phyloP scores from a whole-genome alignment of 768 basidiomycete species.

The Mycena amicta region DNA sequence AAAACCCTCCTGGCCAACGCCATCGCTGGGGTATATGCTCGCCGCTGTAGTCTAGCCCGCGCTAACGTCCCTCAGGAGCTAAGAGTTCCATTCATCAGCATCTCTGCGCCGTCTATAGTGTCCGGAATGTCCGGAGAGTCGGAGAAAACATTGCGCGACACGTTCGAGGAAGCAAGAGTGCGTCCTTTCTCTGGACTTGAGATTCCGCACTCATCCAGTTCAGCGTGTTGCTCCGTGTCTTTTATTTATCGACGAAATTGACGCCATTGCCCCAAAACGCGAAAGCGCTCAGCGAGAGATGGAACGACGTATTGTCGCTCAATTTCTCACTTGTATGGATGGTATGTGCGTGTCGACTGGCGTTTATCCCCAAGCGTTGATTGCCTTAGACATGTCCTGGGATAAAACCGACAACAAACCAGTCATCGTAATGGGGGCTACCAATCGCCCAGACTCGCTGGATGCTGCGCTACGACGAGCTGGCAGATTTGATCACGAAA shows the following conservation, averaged over 20 bases:
- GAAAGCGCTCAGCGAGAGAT: slow-evolving; percentile 98
- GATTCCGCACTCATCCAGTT: background rate
- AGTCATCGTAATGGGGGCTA: slow-evolving; percentile 93
- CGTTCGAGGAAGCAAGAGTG: slow-evolving; percentile 96
- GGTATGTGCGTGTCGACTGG: slow-evolving; percentile 60
- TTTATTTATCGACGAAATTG: slow-evolving; percentile 96
- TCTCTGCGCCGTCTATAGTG: slow-evolving; percentile 95
- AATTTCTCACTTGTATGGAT: slow-evolving; percentile 98
- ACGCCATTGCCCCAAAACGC: slow-evolving; percentile 95
- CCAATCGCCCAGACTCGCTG: slow-evolving; percentile 92
- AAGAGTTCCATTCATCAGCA: slow-evolving; percentile 87
- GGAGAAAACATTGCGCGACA: slow-evolving; percentile 93
- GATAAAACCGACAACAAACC: slow-evolving; percentile 92
- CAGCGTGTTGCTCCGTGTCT: slow-evolving; percentile 91
- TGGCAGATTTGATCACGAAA: slow-evolving; percentile 96
- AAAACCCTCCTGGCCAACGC: slow-evolving; percentile 95
- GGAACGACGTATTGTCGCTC: slow-evolving; percentile 96
- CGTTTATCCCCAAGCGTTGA: no score
- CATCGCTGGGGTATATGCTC: slow-evolving; percentile 80
- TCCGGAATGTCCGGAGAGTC: slow-evolving; percentile 99
- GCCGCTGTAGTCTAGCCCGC: background rate
- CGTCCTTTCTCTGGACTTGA: background rate
- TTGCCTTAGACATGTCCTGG: slow-evolving; percentile 82
- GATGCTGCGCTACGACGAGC: slow-evolving; percentile 92
- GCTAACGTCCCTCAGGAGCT: slow-evolving; percentile 64